Percentiles rank a stretch among this genome's conserved stretches.
These are phyloP conservation scores for Mortierella sp. DNA, from an alignment of 371 early-diverging fungal species.

Conservation along the genomic window DNA sequence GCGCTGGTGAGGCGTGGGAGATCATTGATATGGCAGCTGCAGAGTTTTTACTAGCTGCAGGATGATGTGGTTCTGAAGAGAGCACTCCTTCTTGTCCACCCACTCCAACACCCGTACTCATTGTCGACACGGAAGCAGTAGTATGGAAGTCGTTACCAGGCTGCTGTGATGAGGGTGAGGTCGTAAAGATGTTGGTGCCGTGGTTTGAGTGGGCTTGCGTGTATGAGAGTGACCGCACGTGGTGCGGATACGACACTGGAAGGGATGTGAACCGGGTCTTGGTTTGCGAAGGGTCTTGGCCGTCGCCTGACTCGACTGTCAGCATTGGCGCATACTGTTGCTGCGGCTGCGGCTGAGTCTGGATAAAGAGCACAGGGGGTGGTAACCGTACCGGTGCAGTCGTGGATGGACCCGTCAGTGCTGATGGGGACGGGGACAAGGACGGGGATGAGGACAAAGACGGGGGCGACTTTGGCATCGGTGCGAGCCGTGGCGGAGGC, in stretches of 20 bases:
- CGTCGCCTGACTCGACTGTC: slow-evolving; percentile 10
- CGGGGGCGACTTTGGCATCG: slow-evolving; percentile 43
- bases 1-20: too few relatives aligned
- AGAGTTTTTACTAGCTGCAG: background rate
- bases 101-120: background rate
- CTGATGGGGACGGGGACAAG: too few relatives aligned
- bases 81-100: background rate
- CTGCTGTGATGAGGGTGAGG: background rate
- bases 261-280: slow-evolving; percentile 26
- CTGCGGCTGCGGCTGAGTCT: slow-evolving; percentile 3
- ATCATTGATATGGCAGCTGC: slow-evolving; percentile 18
- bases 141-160: background rate
- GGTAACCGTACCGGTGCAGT: slow-evolving; percentile 1
- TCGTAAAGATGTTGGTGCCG: slow-evolving; percentile 40
- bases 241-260: slow-evolving; percentile 1
- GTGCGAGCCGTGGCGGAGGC: slow-evolving; percentile 48
- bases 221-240: slow-evolving; percentile 41
- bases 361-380: slow-evolving; percentile 32
- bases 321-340: background rate
- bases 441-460: slow-evolving; percentile 12
- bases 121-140: too few relatives aligned
- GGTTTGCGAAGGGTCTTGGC: slow-evolving; percentile 12
- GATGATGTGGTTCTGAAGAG: slow-evolving; percentile 9
- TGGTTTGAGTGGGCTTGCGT: slow-evolving; percentile 46
- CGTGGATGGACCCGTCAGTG: too few relatives aligned